A percentile compares a stretch with the other conserved stretches of the same genome.
These are phyloP conservation scores for Cymbopogon flexuosus DNA, from an alignment of 202 grass and related monocot species.

Conservation along the genomic window DNA sequence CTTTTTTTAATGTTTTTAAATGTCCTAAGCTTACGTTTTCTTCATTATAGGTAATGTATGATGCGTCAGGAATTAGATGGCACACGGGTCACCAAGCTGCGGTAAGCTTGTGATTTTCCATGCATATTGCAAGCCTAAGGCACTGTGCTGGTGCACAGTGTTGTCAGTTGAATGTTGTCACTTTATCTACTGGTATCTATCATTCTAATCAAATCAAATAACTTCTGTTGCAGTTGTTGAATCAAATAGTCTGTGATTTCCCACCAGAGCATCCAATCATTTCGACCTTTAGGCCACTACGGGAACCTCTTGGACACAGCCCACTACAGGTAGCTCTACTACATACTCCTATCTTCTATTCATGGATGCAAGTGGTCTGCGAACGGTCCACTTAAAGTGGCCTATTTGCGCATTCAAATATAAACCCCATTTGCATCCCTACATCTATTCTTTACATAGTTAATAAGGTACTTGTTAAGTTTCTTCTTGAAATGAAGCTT, in stretches of 20 bases:
- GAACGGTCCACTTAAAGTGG: background rate
- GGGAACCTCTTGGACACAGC: constrained; percentile 86
- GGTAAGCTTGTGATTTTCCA: constrained; percentile 48
- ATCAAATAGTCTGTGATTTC: constrained; percentile 94
- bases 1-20: background rate
- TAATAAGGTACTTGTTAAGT: background rate
- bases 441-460: background rate
- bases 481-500: background rate
- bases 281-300: constrained; percentile 73
- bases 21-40: background rate
- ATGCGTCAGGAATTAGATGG: constrained; percentile 88
- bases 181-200: constrained; percentile 1
- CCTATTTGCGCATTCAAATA: background rate
- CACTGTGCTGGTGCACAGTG: background rate
- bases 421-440: background rate
- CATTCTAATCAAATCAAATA: constrained; percentile 26
- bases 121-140: background rate
- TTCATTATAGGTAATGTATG: constrained; percentile 86
- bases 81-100: constrained; percentile 96
- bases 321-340: constrained; percentile 78
- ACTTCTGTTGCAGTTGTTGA: constrained; percentile 68
- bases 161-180: background rate
- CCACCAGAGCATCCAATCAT: constrained; percentile 77
- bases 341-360: background rate
- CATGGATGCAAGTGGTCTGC: background rate